These are phyloP conservation scores for Cercospora zeae-maydis DNA, from an alignment of 2,329 filamentous ascomycete species.

Conservation along the genomic window DNA sequence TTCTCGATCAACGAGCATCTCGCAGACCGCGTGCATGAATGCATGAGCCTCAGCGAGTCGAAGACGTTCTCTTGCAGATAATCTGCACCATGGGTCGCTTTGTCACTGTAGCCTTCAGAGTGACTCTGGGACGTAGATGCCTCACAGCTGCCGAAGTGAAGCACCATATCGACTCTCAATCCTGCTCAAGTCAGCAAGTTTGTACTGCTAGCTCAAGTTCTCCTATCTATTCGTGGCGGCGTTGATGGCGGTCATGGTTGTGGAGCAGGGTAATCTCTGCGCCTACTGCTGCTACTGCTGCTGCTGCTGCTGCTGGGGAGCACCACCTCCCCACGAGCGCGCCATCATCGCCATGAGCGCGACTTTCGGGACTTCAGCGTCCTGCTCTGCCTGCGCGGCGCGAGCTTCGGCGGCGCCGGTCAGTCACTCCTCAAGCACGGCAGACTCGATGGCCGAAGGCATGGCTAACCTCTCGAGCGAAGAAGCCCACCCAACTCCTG, in stretches of 20 bases:
- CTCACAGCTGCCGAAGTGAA: neutral
- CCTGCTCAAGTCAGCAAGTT: neutral
- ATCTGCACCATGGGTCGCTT: neutral
- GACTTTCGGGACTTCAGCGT: neutral
- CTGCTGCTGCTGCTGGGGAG: neutral
- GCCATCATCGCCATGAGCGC: neutral
- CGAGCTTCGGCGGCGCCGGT: neutral
- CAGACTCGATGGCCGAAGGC: neutral
- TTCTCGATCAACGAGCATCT: neutral
- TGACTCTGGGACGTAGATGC: rapidly evolving
- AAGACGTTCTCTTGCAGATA: neutral
- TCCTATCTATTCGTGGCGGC: neutral
- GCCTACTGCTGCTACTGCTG: neutral
- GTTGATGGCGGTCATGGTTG: neutral
- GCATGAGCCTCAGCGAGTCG: neutral
- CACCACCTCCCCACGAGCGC: neutral
- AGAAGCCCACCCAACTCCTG: neutral
- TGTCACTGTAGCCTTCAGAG: neutral
- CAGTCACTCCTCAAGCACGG: neutral
- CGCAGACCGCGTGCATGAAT: too few species aligned
- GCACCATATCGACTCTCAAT: neutral
- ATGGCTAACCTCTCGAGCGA: neutral
- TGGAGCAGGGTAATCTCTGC: neutral
- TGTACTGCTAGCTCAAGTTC: neutral
- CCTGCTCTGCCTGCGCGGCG: neutral